Percentiles rank a stretch among this genome's conserved stretches.
These are phyloP conservation scores for Botrytis fragariae DNA, from an alignment of 2,329 filamentous ascomycete species.

Conservation along the genomic window DNA sequence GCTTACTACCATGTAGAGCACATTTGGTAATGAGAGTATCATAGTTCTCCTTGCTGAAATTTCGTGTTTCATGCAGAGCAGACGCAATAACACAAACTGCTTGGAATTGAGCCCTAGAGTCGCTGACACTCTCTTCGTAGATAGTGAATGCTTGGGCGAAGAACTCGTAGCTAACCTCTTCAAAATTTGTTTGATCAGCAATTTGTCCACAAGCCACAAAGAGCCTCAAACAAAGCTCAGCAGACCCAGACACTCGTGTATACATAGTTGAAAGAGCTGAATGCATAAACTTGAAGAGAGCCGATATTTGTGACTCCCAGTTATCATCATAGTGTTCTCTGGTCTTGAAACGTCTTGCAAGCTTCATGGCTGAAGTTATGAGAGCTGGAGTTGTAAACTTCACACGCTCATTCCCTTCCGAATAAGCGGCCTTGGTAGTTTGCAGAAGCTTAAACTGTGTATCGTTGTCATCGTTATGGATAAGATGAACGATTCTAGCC, in stretches of 20 bases:
- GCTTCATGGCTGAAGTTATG: conserved; percentile 83
- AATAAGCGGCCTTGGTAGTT: conserved; percentile 79
- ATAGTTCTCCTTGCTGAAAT: conserved; percentile 96
- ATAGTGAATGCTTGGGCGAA: conserved; percentile 98
- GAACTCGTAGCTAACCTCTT: conserved; percentile 97
- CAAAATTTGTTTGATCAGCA: conserved; percentile 85
- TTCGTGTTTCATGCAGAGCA: conserved; percentile 80
- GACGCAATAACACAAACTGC: conserved; percentile 93
- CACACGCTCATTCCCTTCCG: conserved; percentile 90
- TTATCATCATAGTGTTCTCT: conserved; percentile 84
- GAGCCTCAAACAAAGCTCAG: conserved; percentile 83
- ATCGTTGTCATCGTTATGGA: conserved; percentile 81
- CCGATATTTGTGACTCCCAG: conserved; percentile 70
- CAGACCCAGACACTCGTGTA: conserved; percentile 75
- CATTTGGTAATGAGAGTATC: conserved; percentile 98
- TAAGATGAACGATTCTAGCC: conserved; percentile 84
- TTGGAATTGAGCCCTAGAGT: conserved; percentile 96
- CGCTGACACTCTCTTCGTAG: conserved; percentile 93
- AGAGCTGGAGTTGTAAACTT: conserved; percentile 93
- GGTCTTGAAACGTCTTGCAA: conserved; percentile 83
- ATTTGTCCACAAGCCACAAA: conserved; percentile 92
- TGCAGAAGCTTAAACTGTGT: conserved; percentile 93
- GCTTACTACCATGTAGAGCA: conserved; percentile 91
- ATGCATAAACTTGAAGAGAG: conserved; percentile 95
- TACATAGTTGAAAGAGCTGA: conserved; percentile 83